phyloP scores from a whole-genome alignment of 805 yeast species.

The Hanseniaspora lindneri region DNA sequence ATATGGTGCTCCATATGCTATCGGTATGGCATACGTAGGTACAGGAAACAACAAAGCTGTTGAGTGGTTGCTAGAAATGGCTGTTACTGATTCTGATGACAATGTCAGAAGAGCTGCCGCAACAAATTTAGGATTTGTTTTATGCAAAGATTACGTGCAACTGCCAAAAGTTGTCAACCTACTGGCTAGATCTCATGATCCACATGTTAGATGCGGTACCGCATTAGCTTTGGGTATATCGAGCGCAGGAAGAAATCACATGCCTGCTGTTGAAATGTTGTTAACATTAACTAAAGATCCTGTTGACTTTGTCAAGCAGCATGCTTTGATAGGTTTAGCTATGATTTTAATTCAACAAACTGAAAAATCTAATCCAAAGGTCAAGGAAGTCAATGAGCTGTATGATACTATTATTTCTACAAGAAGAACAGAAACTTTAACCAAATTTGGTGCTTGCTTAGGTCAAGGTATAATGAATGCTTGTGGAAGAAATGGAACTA shows the following conservation, averaged over 20 bases:
- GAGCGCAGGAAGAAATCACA: slow-evolving; percentile 86
- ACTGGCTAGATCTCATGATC: slow-evolving; percentile 86
- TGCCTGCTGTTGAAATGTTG: slow-evolving; percentile 80
- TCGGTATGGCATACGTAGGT: slow-evolving; percentile 94
- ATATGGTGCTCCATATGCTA: slow-evolving; percentile 90
- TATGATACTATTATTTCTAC: slow-evolving; percentile 66
- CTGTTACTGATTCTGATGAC: slow-evolving; percentile 92
- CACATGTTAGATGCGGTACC: slow-evolving; percentile 96
- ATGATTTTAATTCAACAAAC: slow-evolving; percentile 85
- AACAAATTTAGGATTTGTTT: slow-evolving; percentile 76
- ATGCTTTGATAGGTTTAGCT: slow-evolving; percentile 83
- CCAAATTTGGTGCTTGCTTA: slow-evolving; percentile 92
- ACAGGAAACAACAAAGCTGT: slow-evolving; percentile 86
- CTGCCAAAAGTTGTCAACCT: slow-evolving; percentile 92
- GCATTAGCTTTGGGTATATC: slow-evolving; percentile 95
- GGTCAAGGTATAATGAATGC: slow-evolving; percentile 98
- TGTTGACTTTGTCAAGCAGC: slow-evolving; percentile 95
- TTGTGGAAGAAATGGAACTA: slow-evolving; percentile 96
- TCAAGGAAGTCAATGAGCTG: slow-evolving; percentile 59
- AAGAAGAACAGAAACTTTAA: slow-evolving; percentile 92
- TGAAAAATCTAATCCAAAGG: slow-evolving; percentile 70
- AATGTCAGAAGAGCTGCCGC: slow-evolving; percentile 96
- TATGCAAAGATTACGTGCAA: slow-evolving; percentile 80
- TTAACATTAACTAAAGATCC: slow-evolving; percentile 89
- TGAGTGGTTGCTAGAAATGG: slow-evolving; percentile 73